phyloP scores from a whole-genome alignment of 345 rosid genomes.

The Rhodamnia argentea region DNA sequence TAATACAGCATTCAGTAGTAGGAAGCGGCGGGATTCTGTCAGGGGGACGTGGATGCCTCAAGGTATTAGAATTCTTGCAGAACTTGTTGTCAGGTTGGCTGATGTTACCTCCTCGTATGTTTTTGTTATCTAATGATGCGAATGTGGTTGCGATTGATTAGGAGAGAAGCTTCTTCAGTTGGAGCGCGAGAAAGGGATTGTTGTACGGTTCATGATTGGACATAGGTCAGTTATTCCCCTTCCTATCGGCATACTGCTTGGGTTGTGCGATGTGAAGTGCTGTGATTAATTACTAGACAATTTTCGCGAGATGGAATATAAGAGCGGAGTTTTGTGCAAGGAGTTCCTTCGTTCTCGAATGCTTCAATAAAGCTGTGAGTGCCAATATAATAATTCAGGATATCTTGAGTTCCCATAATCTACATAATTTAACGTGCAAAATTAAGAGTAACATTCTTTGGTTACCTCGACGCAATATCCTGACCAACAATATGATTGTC shows the following conservation, averaged over 20 bases:
- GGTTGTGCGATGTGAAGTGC: background rate
- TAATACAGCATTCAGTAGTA: slow-evolving; percentile 93
- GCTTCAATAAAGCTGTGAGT: background rate
- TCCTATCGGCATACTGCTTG: background rate
- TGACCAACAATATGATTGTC: background rate
- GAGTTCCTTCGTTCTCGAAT: background rate
- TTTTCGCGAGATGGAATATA: background rate
- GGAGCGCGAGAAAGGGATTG: slow-evolving; percentile 85
- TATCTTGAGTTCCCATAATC: background rate
- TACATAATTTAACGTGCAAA: background rate
- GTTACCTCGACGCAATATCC: background rate
- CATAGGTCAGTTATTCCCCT: slow-evolving; percentile 47
- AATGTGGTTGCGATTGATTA: slow-evolving; percentile 7
- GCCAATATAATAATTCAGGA: background rate
- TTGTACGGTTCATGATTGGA: slow-evolving; percentile 95
- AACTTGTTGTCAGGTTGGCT: background rate
- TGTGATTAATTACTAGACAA: background rate
- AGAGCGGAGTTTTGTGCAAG: background rate
- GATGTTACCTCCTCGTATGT: background rate
- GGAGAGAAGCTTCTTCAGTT: slow-evolving; percentile 75
- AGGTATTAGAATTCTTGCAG: slow-evolving; percentile 27
- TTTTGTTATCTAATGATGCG: background rate
- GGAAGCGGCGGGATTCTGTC: slow-evolving; percentile 94
- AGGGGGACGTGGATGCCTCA: slow-evolving; percentile 99
- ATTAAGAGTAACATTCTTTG: background rate